Percentiles rank a stretch among this genome's conserved stretches.
Conservation (phyloP, 2,329 filamentous ascomycete genomes). For the Penicillium nordicum region DNA sequence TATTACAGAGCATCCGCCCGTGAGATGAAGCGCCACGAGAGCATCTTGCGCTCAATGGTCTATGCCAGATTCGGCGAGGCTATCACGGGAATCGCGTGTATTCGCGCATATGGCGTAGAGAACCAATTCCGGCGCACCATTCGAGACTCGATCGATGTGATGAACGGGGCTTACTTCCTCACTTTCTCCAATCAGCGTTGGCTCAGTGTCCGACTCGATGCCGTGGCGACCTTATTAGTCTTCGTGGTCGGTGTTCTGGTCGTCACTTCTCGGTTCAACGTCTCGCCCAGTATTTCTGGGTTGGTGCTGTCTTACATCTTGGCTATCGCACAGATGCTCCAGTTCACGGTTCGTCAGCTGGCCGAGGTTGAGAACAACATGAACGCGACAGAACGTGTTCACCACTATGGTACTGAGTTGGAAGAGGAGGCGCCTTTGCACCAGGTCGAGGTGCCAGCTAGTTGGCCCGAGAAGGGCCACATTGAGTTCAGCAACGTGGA, state of each 20-base stretch:
- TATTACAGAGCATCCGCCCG: conserved; percentile 91
- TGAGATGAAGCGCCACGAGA: conserved; percentile 91
- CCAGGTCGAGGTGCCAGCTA: conserved; percentile 63
- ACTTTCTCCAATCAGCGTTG: conserved; percentile 95
- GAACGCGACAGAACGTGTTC: conserved; percentile 89
- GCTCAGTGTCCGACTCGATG: conserved; percentile 80
- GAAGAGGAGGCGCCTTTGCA: conserved; percentile 87
- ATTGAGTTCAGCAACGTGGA: conserved; percentile 71
- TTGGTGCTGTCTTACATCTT: conserved; percentile 92
- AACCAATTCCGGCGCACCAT: conserved; percentile 70
- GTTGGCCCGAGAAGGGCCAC: conserved; percentile 84
- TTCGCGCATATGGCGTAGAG: conserved; percentile 83
- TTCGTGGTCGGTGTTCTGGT: conserved; percentile 87
- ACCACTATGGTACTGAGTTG: conserved; percentile 82
- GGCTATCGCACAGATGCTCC: conserved; percentile 89
- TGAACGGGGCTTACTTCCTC: conserved; percentile 91
- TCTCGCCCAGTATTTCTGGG: conserved; percentile 79
- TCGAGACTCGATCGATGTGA: conserved; percentile 73
- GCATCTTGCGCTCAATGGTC: conserved; percentile 79
- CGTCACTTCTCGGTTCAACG: conserved; percentile 82
- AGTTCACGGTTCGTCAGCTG: conserved; percentile 89
- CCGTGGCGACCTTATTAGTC: conserved; percentile 78
- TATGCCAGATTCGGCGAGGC: conserved; percentile 92
- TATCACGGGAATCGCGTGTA: conserved; percentile 70
- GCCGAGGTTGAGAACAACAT: conserved; percentile 97